Evolutionary conservation across 2,329 filamentous ascomycete genomes (phyloP).

Genomic region (Aspergillus fijiensis): DNA sequence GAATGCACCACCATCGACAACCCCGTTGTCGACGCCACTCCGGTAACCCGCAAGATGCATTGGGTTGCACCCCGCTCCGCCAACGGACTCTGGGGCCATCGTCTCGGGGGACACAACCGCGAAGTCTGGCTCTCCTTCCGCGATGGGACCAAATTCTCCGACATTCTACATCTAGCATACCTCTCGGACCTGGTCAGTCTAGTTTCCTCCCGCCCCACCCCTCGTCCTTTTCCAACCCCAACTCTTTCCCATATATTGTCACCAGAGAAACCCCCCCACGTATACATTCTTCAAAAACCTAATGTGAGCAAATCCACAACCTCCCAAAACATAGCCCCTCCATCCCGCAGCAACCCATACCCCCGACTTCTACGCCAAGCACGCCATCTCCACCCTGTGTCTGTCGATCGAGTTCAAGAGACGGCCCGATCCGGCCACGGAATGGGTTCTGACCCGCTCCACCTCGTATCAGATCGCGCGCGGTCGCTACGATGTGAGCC

Average conservation of each 20-base stretch:
- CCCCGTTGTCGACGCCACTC: slow-evolving; percentile 23
- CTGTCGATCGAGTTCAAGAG: slow-evolving; percentile 26
- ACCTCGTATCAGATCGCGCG: slow-evolving; percentile 18
- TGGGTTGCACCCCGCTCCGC: slow-evolving; percentile 21
- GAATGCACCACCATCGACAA: slow-evolving; percentile 23
- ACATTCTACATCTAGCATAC: slow-evolving; percentile 19
- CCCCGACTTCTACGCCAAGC: slow-evolving; percentile 18
- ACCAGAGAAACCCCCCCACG: too few relatives aligned
- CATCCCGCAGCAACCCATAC: slow-evolving; percentile 24
- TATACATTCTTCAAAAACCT: too few relatives aligned
- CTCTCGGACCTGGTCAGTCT: slow-evolving; percentile 22
- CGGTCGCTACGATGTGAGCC: slow-evolving; percentile 22
- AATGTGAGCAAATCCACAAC: too few relatives aligned
- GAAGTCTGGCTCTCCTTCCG: slow-evolving; percentile 25
- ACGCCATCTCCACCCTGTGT: slow-evolving; percentile 24
- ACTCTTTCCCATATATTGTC: neutral
- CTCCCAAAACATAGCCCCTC: slow-evolving; percentile 14
- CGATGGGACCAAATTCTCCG: slow-evolving; percentile 19
- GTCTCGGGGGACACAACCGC: slow-evolving; percentile 22
- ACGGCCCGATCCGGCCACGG: slow-evolving; percentile 18
- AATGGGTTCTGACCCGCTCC: slow-evolving; percentile 23
- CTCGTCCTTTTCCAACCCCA: neutral
- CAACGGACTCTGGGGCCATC: slow-evolving; percentile 24
- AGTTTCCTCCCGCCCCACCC: neutral
- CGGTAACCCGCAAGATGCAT: slow-evolving; percentile 22